Percentiles rank a stretch among this genome's conserved stretches.
Conservation (phyloP, 495 filamentous ascomycete species). For the Annulohypoxylon nitens region DNA sequence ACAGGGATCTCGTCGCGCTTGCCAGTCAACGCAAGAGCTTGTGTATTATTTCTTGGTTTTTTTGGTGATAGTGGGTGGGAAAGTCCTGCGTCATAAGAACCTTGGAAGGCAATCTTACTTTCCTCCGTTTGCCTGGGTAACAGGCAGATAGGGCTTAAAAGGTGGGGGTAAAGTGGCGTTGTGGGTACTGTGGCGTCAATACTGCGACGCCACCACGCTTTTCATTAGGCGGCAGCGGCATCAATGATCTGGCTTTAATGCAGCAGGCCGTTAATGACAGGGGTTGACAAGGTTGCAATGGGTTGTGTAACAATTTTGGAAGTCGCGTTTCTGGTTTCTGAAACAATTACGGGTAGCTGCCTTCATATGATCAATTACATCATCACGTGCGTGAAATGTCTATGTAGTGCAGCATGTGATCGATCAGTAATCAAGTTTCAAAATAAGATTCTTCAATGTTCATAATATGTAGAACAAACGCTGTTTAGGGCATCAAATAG, state of each 20-base stretch:
- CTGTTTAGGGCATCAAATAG: not conserved
- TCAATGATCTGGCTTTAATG: constrained; percentile 1
- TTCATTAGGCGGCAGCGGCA: constrained; percentile 21
- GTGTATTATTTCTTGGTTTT: not conserved
- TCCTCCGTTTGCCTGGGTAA: constrained; percentile 33
- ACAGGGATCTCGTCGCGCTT: constrained; percentile 27
- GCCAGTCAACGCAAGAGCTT: constrained; percentile 25
- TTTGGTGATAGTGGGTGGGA: constrained; percentile 12
- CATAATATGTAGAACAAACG: no score
- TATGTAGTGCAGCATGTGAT: no score
- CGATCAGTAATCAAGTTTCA: no score
- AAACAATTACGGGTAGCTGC: not conserved
- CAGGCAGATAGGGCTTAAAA: not conserved
- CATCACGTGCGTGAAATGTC: not conserved
- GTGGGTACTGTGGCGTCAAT: constrained; percentile 16
- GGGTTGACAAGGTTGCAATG: not conserved
- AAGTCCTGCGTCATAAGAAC: constrained; percentile 44
- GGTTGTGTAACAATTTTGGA: constrained; percentile 5
- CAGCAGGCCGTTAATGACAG: not conserved
- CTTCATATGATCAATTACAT: not conserved
- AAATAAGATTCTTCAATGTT: no score
- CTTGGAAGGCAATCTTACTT: constrained; percentile 25
- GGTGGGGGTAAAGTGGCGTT: not conserved
- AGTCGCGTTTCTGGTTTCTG: not conserved
- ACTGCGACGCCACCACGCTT: constrained; percentile 1